Percentiles rank a stretch among this genome's conserved stretches.
Evolutionary conservation across 192 early-diverging fungal species (phyloP).

Genomic region (Phycomyces blakesleeanus): DNA sequence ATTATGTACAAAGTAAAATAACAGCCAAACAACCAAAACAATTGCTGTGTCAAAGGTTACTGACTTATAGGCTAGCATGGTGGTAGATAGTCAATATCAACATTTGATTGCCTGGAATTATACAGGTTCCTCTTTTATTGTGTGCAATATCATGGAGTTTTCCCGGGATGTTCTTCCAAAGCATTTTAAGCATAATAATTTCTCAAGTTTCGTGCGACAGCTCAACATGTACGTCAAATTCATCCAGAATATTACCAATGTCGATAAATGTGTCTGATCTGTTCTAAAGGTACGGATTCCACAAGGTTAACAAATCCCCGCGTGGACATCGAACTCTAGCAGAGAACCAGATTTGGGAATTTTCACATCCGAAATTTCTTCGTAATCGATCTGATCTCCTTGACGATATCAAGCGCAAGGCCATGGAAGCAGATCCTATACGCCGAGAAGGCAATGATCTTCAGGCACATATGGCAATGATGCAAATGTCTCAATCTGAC

Average conservation of each 20-base stretch:
- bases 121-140: conserved; percentile 82
- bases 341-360: conserved; percentile 92
- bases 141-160: conserved; percentile 89
- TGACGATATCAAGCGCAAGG: conserved; percentile 90
- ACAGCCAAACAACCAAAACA: background rate
- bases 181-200: conserved; percentile 94
- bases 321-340: conserved; percentile 80
- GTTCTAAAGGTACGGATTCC: conserved; percentile 69
- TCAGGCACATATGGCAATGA: conserved; percentile 68
- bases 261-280: background rate
- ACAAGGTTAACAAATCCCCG: conserved; percentile 90
- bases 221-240: conserved; percentile 65
- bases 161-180: conserved; percentile 86
- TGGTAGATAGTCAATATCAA: conserved; percentile 80
- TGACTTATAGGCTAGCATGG: conserved; percentile 54
- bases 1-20: no score
- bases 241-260: background rate
- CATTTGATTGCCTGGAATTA: conserved; percentile 90
- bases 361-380: conserved; percentile 80
- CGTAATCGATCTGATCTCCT: conserved; percentile 73
- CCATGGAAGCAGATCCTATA: conserved; percentile 77
- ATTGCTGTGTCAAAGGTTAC: conserved; percentile 2
- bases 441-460: conserved; percentile 76
- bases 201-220: conserved; percentile 85
- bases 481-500: conserved; percentile 74